These are phyloP conservation scores for Fistulinella cinereoalba DNA, from an alignment of 1,284 basidiomycete species.

Conservation along the genomic window DNA sequence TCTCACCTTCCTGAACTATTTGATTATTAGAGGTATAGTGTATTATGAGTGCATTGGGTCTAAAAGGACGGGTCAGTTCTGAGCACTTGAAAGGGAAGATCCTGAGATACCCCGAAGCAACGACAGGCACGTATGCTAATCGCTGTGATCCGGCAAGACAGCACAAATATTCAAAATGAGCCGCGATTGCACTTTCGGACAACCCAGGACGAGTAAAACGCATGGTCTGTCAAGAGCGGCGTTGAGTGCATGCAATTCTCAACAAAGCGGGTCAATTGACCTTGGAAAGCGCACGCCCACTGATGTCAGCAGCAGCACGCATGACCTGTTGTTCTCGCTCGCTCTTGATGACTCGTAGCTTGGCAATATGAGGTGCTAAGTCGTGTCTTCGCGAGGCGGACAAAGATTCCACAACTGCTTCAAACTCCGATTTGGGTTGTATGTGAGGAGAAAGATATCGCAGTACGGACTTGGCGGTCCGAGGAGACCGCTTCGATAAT, in stretches of 20 bases:
- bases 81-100: not conserved
- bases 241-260: not conserved
- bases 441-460: constrained; percentile 45
- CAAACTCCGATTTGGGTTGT: constrained; percentile 44
- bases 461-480: constrained; percentile 44
- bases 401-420: constrained; percentile 52
- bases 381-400: constrained; percentile 46
- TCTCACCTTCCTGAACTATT: constrained; percentile 65
- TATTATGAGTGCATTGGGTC: constrained; percentile 83
- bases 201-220: constrained; percentile 69
- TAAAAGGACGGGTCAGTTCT: constrained; percentile 31
- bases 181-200: constrained; percentile 73
- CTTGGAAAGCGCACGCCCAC: constrained; percentile 73
- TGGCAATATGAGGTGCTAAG: constrained; percentile 59
- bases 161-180: constrained; percentile 88
- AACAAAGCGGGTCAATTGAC: constrained; percentile 35
- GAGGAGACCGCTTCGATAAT: constrained; percentile 26
- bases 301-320: constrained; percentile 73
- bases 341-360: constrained; percentile 70
- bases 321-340: constrained; percentile 66
- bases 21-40: constrained; percentile 93
- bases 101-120: constrained; percentile 77
- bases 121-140: constrained; percentile 91
- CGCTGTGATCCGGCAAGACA: constrained; percentile 77
- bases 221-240: constrained; percentile 63